Percentiles rank a stretch among this genome's conserved stretches.
Evolutionary conservation across 139 green algal genomes (phyloP).

Genomic region (Dunaliella primolecta): DNA sequence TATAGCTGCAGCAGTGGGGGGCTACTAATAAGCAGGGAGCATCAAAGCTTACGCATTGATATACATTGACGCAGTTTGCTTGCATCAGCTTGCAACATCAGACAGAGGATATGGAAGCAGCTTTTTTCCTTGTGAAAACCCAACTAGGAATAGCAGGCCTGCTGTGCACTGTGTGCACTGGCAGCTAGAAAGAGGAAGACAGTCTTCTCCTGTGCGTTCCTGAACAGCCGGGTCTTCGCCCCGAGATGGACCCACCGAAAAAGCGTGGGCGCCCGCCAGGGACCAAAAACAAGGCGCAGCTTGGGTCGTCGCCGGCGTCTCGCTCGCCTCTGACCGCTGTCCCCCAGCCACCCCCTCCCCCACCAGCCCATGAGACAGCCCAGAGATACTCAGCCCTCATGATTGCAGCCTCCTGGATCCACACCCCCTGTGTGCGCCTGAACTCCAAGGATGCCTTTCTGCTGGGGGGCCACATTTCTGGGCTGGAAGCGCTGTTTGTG

Average conservation of each 20-base stretch:
- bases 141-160: too few relatives aligned
- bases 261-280: not conserved
- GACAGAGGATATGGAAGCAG: too few relatives aligned
- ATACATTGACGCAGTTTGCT: too few relatives aligned
- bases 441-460: not conserved
- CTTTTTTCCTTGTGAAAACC: too few relatives aligned
- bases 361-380: not conserved
- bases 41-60: too few relatives aligned
- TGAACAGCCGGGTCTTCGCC: too few relatives aligned
- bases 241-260: not conserved
- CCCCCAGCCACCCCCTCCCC: not conserved
- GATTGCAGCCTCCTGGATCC: not conserved
- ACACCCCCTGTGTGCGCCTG: not conserved
- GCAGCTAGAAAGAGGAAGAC: too few relatives aligned
- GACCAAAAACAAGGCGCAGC: not conserved
- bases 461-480: constrained; percentile 11
- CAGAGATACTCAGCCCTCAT: not conserved
- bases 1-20: too few relatives aligned
- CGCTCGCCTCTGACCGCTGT: not conserved
- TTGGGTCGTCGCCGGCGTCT: not conserved
- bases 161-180: too few relatives aligned
- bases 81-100: too few relatives aligned
- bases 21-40: too few relatives aligned
- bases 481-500: not conserved
- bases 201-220: too few relatives aligned